Evolutionary conservation across 1,139 yeast species (phyloP).

Genomic region (Scheffersomyces parashehatae): DNA sequence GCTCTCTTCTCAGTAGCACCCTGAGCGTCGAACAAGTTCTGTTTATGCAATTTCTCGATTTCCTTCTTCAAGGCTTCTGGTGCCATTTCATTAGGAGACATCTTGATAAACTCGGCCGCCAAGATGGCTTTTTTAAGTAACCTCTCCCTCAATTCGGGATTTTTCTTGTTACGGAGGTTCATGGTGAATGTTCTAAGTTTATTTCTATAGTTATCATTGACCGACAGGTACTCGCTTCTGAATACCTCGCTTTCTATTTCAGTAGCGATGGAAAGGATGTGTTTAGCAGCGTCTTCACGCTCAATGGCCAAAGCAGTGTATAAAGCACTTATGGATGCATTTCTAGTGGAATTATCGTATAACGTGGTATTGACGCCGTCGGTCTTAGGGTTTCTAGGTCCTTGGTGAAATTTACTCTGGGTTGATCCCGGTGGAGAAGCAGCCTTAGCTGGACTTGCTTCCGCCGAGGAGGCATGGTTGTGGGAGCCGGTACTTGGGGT

Average conservation of each 20-base stretch:
- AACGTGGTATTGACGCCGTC: conserved; percentile 76
- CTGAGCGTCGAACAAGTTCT: conserved; percentile 93
- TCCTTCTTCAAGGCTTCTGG: conserved; percentile 86
- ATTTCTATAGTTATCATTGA: conserved; percentile 65
- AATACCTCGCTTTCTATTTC: conserved; percentile 75
- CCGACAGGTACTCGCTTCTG: conserved; percentile 54
- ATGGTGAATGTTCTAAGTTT: conserved; percentile 80
- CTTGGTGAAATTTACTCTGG: conserved; percentile 25
- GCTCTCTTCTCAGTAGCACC: conserved; percentile 98
- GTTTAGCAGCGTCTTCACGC: conserved; percentile 52
- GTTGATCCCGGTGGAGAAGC: conserved; percentile 18
- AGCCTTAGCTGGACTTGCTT: conserved; percentile 4
- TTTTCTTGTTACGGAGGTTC: conserved; percentile 85
- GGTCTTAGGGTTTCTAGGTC: conserved; percentile 73
- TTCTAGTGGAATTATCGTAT: conserved; percentile 77
- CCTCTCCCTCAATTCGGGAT: conserved; percentile 77
- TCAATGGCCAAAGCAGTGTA: conserved; percentile 90
- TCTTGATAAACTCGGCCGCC: conserved; percentile 66
- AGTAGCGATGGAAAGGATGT: conserved; percentile 63
- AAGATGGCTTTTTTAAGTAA: conserved; percentile 65
- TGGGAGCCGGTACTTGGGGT: conserved; percentile 5
- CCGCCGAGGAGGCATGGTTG: conserved; percentile 2
- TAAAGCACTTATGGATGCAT: conserved; percentile 78
- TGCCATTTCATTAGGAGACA: conserved; percentile 93
- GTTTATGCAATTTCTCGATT: conserved; percentile 80